A percentile compares a stretch with the other conserved stretches of the same genome.
Evolutionary conservation across 2,329 filamentous ascomycete species (phyloP).

Genomic region (Alternaria brassicicola): DNA sequence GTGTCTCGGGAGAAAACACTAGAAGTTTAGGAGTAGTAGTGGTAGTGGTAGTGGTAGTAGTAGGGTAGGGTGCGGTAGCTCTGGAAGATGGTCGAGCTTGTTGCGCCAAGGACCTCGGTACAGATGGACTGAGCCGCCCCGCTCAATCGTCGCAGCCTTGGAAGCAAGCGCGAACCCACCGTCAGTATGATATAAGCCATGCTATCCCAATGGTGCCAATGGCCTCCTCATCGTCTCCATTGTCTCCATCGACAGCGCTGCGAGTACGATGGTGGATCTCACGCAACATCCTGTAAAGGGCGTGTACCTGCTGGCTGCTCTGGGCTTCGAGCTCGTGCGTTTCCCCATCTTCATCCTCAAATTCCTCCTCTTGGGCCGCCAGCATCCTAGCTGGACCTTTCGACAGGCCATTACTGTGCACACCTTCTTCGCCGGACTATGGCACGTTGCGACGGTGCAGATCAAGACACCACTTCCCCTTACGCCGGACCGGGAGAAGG

Average conservation of each 20-base stretch:
- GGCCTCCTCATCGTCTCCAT: not conserved
- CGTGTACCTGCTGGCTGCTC: conserved; percentile 47
- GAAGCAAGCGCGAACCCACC: not conserved
- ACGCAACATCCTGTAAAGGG: conserved; percentile 50
- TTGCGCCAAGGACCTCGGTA: conserved; percentile 2
- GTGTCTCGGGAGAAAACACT: too few species aligned
- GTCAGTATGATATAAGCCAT: not conserved
- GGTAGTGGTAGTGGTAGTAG: too few species aligned
- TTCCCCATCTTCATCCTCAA: conserved; percentile 51
- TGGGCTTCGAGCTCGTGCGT: conserved; percentile 43
- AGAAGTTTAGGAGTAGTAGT: too few species aligned
- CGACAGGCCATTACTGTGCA: conserved; percentile 48
- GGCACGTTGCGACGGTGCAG: conserved; percentile 41
- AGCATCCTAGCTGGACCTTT: conserved; percentile 49
- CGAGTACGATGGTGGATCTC: conserved; percentile 20
- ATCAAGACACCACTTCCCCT: conserved; percentile 41
- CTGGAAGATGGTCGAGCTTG: not conserved
- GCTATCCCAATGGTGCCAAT: not conserved
- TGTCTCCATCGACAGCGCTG: not conserved
- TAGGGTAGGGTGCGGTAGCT: conserved; percentile 1
- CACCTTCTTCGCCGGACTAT: conserved; percentile 42
- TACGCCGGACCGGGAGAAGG: conserved; percentile 46
- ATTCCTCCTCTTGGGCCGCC: conserved; percentile 47
- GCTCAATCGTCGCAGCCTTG: not conserved
- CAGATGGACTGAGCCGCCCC: not conserved